Evolutionary conservation across 2,329 filamentous ascomycete genomes (phyloP).

Genomic region (Exophiala spinifera): DNA sequence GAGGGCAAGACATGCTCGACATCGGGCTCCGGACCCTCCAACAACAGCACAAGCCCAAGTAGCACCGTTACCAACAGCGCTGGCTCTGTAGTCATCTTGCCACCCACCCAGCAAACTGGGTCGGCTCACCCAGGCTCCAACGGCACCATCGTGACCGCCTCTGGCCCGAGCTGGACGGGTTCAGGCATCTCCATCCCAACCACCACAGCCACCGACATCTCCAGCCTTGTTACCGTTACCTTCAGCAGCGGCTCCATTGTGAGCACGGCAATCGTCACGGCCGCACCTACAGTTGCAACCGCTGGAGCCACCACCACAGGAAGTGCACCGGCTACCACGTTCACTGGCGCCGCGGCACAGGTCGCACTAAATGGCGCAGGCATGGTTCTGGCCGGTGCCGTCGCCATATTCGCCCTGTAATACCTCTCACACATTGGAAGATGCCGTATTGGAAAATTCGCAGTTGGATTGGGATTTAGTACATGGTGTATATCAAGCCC

Average conservation of each 20-base stretch:
- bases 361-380: conserved; percentile 20
- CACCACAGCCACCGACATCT: neutral
- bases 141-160: conserved; percentile 1
- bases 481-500: no score
- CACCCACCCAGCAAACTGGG: conserved; percentile 13
- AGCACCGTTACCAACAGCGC: neutral
- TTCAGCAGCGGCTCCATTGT: neutral
- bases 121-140: conserved; percentile 8
- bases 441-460: neutral
- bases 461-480: neutral
- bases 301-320: conserved; percentile 2
- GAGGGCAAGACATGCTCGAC: conserved; percentile 13
- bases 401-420: conserved; percentile 23
- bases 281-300: neutral
- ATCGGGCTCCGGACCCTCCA: conserved; percentile 5
- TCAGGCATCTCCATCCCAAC: neutral
- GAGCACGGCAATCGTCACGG: conserved; percentile 9
- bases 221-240: neutral
- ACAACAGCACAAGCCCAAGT: conserved; percentile 4
- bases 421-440: neutral
- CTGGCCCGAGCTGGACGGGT: neutral
- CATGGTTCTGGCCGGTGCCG: conserved; percentile 18
- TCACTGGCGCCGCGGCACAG: conserved; percentile 19
- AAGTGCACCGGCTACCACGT: conserved; percentile 7
- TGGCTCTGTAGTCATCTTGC: conserved; percentile 10